phyloP scores from a whole-genome alignment of 257 asterid species.

The Ophiorrhiza pumila region DNA sequence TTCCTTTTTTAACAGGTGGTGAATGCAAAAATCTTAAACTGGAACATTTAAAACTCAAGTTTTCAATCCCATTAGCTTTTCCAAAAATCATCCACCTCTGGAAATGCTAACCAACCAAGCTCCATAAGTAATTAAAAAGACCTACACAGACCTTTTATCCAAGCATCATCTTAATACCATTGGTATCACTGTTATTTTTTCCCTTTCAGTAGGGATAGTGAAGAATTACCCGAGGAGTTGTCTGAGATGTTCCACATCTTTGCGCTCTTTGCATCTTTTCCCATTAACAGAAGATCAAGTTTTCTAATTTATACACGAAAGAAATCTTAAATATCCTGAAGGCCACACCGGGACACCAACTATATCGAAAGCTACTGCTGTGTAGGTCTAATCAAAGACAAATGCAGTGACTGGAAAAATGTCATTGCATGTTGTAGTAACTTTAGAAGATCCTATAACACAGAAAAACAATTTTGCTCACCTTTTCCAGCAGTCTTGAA shows the following conservation, averaged over 20 bases:
- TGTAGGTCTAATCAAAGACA: not conserved
- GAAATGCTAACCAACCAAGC: not conserved
- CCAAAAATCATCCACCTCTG: not conserved
- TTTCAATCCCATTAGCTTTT: not conserved
- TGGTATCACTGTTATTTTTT: not conserved
- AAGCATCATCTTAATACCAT: not conserved
- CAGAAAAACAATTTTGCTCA: slow-evolving; percentile 21
- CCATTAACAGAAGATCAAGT: not conserved
- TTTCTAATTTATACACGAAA: not conserved
- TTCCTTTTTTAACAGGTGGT: not conserved
- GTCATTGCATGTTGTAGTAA: not conserved
- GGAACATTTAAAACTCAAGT: not conserved
- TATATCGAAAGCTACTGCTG: not conserved
- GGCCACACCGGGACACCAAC: not conserved
- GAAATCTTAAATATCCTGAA: not conserved
- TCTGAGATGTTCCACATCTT: not conserved
- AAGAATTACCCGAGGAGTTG: not conserved
- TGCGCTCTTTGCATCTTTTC: not conserved
- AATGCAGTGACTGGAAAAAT: not conserved
- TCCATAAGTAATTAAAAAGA: not conserved
- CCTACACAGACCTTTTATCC: not conserved
- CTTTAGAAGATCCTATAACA: not conserved
- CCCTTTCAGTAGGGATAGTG: not conserved
- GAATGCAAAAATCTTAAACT: not conserved
- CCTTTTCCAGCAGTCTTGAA: slow-evolving; percentile 70